These are phyloP conservation scores for Pharnaceum exiguum DNA, from an alignment of 148 eudicot species.

Conservation along the genomic window DNA sequence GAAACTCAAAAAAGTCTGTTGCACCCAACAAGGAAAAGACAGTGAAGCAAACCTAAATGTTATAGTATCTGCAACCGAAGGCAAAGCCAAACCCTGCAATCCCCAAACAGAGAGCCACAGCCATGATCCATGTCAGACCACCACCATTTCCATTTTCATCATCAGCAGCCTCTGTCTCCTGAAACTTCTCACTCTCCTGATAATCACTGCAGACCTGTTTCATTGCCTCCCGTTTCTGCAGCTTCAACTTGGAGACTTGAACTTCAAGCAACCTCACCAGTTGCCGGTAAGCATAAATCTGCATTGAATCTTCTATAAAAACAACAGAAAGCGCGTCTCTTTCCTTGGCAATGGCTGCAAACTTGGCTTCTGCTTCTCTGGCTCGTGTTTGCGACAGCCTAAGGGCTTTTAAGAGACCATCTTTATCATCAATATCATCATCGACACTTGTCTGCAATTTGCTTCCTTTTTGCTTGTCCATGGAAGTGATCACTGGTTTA, in stretches of 20 bases:
- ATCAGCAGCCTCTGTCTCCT: slow-evolving; percentile 13
- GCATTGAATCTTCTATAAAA: slow-evolving; percentile 33
- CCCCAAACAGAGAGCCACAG: slow-evolving; percentile 49
- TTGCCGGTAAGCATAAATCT: slow-evolving; percentile 35
- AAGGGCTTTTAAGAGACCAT: slow-evolving; percentile 48
- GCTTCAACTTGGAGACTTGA: slow-evolving; percentile 23
- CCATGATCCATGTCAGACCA: slow-evolving; percentile 33
- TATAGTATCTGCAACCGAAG: slow-evolving; percentile 31
- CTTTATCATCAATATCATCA: neutral
- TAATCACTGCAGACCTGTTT: neutral
- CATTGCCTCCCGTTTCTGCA: slow-evolving; percentile 1
- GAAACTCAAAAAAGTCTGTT: neutral
- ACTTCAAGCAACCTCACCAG: slow-evolving; percentile 43
- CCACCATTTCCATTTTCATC: slow-evolving; percentile 11
- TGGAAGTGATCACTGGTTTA: slow-evolving; percentile 15
- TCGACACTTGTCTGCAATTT: neutral
- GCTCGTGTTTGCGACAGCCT: slow-evolving; percentile 62
- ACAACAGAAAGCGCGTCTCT: slow-evolving; percentile 28
- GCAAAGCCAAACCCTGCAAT: slow-evolving; percentile 46
- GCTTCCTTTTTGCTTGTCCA: slow-evolving; percentile 9
- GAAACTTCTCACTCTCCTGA: neutral
- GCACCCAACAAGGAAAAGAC: neutral
- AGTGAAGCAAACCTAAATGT: slow-evolving; percentile 2
- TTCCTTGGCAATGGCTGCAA: slow-evolving; percentile 24
- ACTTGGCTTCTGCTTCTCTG: slow-evolving; percentile 53